Evolutionary conservation across 176 grass and related monocot genomes (phyloP).

Genomic region (Aegilops tauschii): DNA sequence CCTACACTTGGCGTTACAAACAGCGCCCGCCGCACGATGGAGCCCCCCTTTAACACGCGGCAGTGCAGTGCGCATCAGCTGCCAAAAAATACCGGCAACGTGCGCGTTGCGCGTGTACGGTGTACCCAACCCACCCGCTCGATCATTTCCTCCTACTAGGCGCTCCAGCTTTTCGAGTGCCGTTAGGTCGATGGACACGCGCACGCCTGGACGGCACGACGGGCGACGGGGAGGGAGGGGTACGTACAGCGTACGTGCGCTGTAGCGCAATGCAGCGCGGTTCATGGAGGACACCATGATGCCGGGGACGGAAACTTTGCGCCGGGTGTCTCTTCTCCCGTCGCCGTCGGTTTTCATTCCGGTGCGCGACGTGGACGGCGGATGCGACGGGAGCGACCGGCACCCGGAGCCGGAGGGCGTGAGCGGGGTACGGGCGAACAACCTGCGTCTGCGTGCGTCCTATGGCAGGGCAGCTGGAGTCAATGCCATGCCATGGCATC

Average conservation of each 20-base stretch:
- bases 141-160: too few relatives aligned
- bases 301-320: slow-evolving; percentile 7
- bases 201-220: too few relatives aligned
- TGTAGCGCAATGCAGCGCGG: neutral
- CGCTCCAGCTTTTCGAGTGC: neutral
- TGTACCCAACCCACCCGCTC: too few relatives aligned
- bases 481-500: neutral
- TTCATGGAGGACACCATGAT: slow-evolving; percentile 16
- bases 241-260: neutral
- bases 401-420: too few relatives aligned
- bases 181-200: neutral
- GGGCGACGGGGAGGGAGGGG: neutral
- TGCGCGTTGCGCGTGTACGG: too few relatives aligned
- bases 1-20: neutral
- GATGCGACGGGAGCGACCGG: neutral
- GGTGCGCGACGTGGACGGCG: neutral
- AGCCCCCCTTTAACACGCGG: neutral
- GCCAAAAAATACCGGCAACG: neutral
- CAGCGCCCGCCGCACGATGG: neutral
- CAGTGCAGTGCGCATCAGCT: slow-evolving; percentile 11
- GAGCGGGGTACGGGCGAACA: neutral
- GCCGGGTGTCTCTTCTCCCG: neutral
- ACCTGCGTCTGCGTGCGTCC: neutral
- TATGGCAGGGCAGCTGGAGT: neutral
- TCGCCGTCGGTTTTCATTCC: neutral